Base-by-base conservation (phyloP, 2,329 filamentous ascomycete species). In the Tolypocladium sp. region DNA sequence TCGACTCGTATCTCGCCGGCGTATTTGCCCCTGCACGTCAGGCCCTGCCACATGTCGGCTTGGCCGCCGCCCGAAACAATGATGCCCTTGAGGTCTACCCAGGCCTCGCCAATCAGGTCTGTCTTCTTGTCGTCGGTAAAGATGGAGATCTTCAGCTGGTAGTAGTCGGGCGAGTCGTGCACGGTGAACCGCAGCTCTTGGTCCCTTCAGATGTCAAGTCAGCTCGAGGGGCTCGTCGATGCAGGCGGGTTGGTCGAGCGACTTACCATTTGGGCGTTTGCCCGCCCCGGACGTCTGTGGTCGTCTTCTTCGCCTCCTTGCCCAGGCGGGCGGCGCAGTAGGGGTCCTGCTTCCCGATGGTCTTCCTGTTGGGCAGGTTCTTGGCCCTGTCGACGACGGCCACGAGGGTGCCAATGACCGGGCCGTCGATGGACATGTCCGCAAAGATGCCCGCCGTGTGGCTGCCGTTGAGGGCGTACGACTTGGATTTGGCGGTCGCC, bases 81-180 rank as follows among this genome's bases (percentile, higher is more conserved):
- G 66, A 99, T 89, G 65, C 85, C 82, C 65, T 87, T 86, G 61
- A 99, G 80, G 69, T 90, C 89, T 60, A 97, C 84, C 88, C 91
- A 97, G 8, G 90, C 87, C 74, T 99, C 94, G 64, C 94, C 94
- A 67, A 99, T 97, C 64, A 99, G 75, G 65, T 99, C 94, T 0
- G 93, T 97, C 77, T 89, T 95, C 78, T 97, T 97, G 76, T 99
- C 94, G 69, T 99, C 94, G 71, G 96, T 97, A 77, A 99, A 99
- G 7, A 97, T 85, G 3, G 93, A 97, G 20, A 97, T 82, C 72
- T 99, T 99, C 59, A 99, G 82, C 71, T 92, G 91, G 75, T 91
- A 92, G 78, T 99, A 99, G 75, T 99, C 94, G 22, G 92, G 88
- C 20, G 92, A 97, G 69, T 97, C 92, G 80, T 97, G 93, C 20